These are phyloP conservation scores for Colletotrichum lini DNA, from an alignment of 2,329 filamentous ascomycete genomes.

Conservation along the genomic window DNA sequence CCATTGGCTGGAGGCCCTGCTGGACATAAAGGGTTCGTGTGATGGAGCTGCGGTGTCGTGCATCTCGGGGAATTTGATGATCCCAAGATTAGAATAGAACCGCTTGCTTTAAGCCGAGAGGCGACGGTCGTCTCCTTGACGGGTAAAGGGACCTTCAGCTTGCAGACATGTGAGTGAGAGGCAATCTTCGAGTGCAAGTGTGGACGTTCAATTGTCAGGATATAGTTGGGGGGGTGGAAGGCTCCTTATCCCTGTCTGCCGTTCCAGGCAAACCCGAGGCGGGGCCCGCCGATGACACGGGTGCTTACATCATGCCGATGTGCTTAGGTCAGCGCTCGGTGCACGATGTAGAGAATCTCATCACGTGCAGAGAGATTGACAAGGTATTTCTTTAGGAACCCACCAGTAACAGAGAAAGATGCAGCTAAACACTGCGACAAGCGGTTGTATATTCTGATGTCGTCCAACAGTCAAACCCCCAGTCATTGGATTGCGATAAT, in stretches of 20 bases:
- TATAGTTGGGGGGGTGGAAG: background rate
- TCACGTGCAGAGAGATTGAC: background rate
- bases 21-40: slow-evolving; percentile 28
- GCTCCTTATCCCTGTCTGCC: slow-evolving; percentile 14
- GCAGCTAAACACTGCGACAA: background rate
- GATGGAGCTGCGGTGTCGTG: slow-evolving; percentile 34
- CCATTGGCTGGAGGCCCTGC: slow-evolving; percentile 28
- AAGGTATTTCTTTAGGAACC: too few relatives aligned
- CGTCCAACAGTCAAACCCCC: background rate
- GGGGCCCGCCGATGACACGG: background rate
- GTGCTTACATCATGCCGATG: slow-evolving; percentile 4
- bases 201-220: background rate
- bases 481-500: background rate
- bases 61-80: slow-evolving; percentile 31
- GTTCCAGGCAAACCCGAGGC: background rate
- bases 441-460: too few relatives aligned
- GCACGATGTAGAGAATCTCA: background rate
- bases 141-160: background rate
- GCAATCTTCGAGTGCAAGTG: background rate
- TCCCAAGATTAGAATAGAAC: slow-evolving; percentile 40
- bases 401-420: too few relatives aligned
- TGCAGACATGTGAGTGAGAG: background rate
- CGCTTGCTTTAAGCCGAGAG: background rate
- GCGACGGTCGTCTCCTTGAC: background rate
- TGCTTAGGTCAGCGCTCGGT: background rate